phyloP scores from a whole-genome alignment of 176 grass and related monocot genomes.

The bread wheat (Triticum aestivum) region DNA sequence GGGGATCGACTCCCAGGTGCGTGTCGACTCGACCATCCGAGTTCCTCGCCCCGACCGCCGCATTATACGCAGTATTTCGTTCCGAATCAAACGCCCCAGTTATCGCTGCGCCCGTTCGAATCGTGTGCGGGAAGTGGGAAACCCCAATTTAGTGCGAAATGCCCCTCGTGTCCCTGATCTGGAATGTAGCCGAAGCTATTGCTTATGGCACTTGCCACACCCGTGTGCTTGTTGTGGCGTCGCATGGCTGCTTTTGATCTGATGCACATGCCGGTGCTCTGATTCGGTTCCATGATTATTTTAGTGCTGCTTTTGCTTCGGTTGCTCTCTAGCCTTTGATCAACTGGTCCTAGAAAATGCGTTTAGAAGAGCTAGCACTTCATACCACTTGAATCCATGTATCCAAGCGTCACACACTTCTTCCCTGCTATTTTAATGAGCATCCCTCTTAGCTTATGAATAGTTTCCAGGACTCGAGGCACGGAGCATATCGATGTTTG shows the following conservation, averaged over 20 bases:
- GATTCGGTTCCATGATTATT: not conserved
- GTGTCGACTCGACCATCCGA: slow-evolving; percentile 1
- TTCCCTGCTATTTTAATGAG: not conserved
- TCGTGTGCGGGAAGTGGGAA: not conserved
- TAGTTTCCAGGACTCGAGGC: not conserved
- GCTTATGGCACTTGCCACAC: not conserved
- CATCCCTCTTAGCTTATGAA: not conserved
- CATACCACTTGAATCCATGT: not conserved
- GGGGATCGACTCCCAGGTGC: slow-evolving; percentile 64
- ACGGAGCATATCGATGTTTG: not conserved
- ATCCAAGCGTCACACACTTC: not conserved
- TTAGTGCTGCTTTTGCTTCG: no score
- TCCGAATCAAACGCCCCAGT: not conserved
- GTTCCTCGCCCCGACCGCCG: not conserved
- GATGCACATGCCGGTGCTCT: not conserved
- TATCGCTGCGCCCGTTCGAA: not conserved
- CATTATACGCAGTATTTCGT: not conserved
- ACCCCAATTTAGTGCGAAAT: slow-evolving; percentile 9
- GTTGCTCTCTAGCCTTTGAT: not conserved
- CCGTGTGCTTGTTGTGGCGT: not conserved
- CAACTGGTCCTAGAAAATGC: not conserved
- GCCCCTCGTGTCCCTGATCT: not conserved
- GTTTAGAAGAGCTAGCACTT: not conserved
- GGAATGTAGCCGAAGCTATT: not conserved
- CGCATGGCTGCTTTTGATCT: not conserved